Conservation (phyloP, 306 rosid genomes). For the Sechiopsis laciniata region DNA sequence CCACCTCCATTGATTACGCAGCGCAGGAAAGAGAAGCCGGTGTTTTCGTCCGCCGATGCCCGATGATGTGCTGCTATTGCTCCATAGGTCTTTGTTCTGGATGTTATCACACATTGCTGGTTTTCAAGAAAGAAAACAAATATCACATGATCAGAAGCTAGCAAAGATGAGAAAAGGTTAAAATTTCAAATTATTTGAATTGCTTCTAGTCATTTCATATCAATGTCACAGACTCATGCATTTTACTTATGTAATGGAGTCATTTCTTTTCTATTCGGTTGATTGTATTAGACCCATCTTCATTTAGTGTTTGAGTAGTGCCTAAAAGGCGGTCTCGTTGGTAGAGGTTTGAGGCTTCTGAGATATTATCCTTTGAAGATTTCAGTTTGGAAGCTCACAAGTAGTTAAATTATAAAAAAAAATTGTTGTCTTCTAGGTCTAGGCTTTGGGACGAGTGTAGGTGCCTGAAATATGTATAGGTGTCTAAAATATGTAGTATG, state of each 20-base stretch:
- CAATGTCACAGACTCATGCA: neutral
- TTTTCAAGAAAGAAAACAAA: neutral
- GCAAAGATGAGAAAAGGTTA: neutral
- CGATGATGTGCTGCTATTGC: slow-evolving; percentile 92
- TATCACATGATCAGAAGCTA: neutral
- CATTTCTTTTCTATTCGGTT: neutral
- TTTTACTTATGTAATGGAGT: neutral
- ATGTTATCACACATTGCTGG: slow-evolving; percentile 60
- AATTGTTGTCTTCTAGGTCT: too few species aligned
- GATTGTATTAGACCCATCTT: neutral
- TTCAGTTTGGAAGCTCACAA: too few species aligned
- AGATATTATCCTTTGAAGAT: too few species aligned
- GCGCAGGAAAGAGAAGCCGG: slow-evolving; percentile 72
- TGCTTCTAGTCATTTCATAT: neutral
- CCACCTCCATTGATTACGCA: slow-evolving; percentile 66
- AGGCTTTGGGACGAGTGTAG: too few species aligned
- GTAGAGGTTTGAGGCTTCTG: too few species aligned
- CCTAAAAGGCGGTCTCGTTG: too few species aligned
- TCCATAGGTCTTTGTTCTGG: slow-evolving; percentile 52
- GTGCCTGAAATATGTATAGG: too few species aligned
- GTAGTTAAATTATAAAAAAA: too few species aligned
- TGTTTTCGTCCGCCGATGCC: slow-evolving; percentile 35
- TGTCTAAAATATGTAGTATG: too few species aligned
- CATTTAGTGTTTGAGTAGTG: too few species aligned
- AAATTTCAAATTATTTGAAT: neutral